Evolutionary conservation across 2,329 filamentous ascomycete genomes (phyloP).

Genomic region (Ceratocystis alfenasii): DNA sequence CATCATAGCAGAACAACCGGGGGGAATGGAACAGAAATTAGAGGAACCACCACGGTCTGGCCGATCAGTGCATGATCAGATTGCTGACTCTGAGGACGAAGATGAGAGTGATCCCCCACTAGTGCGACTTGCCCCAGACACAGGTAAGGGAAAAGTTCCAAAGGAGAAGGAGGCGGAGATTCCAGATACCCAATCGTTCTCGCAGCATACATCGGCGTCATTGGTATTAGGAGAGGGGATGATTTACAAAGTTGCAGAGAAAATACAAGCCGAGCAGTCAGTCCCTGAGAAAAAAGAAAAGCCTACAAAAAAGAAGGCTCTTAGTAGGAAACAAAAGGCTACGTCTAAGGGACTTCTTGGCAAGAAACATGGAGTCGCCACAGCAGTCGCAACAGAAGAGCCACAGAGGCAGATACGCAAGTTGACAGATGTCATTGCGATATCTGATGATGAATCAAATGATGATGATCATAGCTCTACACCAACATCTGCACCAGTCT

Average conservation of each 20-base stretch:
- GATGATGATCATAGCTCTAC: conserved; percentile 6
- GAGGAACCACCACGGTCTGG: conserved; percentile 8
- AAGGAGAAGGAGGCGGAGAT: conserved; percentile 9
- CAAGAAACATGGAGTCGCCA: background rate
- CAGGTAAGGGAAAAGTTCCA: background rate
- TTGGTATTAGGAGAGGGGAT: background rate
- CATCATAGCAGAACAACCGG: background rate
- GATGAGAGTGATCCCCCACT: conserved; percentile 14
- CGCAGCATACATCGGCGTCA: background rate
- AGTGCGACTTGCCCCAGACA: background rate
- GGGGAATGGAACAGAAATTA: background rate
- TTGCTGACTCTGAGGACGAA: conserved; percentile 20
- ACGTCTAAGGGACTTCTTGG: conserved; percentile 6
- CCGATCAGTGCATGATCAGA: conserved; percentile 12
- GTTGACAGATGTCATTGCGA: background rate
- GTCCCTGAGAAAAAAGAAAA: background rate
- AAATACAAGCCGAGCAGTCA: background rate
- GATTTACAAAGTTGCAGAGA: background rate
- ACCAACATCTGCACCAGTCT: background rate
- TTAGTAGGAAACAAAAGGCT: conserved; percentile 15
- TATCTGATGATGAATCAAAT: conserved; percentile 3
- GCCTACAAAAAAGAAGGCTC: background rate
- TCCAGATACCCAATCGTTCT: conserved; percentile 26
- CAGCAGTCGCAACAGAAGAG: background rate
- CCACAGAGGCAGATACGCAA: background rate